Evolutionary conservation across 2,329 filamentous ascomycete species (phyloP).

Genomic region (Talaromyces atroroseus): DNA sequence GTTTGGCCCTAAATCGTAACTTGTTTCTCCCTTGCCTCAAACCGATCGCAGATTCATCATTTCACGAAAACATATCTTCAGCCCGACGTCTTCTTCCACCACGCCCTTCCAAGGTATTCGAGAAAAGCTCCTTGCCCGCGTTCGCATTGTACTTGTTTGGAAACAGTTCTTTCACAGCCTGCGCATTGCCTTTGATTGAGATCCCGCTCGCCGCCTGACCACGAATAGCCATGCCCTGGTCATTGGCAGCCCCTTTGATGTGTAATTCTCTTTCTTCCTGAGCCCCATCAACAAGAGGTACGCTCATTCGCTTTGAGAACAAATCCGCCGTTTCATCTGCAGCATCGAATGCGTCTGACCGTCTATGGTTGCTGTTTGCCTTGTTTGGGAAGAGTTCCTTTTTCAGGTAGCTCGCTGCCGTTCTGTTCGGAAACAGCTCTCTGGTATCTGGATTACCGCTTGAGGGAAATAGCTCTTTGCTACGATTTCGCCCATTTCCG

Average conservation of each 20-base stretch:
- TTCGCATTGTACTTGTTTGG: slow-evolving; percentile 56
- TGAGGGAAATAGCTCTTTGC: slow-evolving; percentile 58
- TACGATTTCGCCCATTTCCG: slow-evolving; percentile 28
- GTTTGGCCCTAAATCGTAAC: background rate
- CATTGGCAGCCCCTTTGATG: slow-evolving; percentile 55
- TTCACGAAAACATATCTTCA: slow-evolving; percentile 66
- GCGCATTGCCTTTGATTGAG: slow-evolving; percentile 63
- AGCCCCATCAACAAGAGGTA: slow-evolving; percentile 46
- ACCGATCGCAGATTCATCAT: background rate
- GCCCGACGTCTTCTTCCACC: slow-evolving; percentile 60
- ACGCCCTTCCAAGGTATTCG: slow-evolving; percentile 54
- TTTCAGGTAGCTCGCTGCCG: slow-evolving; percentile 38
- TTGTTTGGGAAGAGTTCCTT: slow-evolving; percentile 57
- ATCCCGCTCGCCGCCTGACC: slow-evolving; percentile 47
- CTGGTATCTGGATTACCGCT: slow-evolving; percentile 34
- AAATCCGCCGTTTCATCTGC: slow-evolving; percentile 51
- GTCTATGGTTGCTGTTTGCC: slow-evolving; percentile 39
- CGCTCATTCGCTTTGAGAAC: slow-evolving; percentile 45
- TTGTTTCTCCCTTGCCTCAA: background rate
- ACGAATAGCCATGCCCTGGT: slow-evolving; percentile 34
- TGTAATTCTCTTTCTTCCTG: slow-evolving; percentile 40
- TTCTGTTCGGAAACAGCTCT: slow-evolving; percentile 45
- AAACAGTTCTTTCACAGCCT: slow-evolving; percentile 63
- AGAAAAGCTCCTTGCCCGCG: slow-evolving; percentile 64
- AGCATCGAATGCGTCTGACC: slow-evolving; percentile 49